Percentiles rank a stretch among this genome's conserved stretches.
phyloP scores from a whole-genome alignment of 2,329 filamentous ascomycete genomes.

The Claviceps humidiphila region DNA sequence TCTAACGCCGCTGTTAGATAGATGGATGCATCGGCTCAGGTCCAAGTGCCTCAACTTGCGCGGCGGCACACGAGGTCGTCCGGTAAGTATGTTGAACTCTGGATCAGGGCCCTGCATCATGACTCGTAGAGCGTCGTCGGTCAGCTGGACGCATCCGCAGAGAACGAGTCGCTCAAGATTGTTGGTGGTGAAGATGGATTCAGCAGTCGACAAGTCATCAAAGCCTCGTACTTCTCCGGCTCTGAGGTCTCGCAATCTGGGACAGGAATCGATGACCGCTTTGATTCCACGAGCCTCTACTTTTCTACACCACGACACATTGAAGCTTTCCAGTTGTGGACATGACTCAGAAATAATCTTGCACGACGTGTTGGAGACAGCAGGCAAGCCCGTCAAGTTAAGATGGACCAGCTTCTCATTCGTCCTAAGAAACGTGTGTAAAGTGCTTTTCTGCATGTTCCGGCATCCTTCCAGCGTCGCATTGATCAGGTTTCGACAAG shows the following conservation, averaged over 20 bases:
- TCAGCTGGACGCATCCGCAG: constrained; percentile 66
- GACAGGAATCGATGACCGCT: constrained; percentile 59
- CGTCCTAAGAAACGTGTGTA: constrained; percentile 60
- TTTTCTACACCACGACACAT: constrained; percentile 86
- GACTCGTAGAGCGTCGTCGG: constrained; percentile 56
- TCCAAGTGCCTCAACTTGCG: constrained; percentile 75
- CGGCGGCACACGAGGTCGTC: constrained; percentile 60
- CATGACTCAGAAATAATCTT: constrained; percentile 75
- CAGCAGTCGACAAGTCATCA: constrained; percentile 57
- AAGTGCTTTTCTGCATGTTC: constrained; percentile 64
- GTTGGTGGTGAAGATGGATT: constrained; percentile 66
- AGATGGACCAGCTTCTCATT: constrained; percentile 72
- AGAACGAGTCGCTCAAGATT: constrained; percentile 71
- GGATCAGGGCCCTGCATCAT: constrained; percentile 67
- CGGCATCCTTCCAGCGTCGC: constrained; percentile 82
- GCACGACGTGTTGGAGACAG: constrained; percentile 73
- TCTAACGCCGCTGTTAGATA: constrained; percentile 63
- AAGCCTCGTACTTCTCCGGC: constrained; percentile 75
- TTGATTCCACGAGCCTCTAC: constrained; percentile 67
- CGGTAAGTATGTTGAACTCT: constrained; percentile 69
- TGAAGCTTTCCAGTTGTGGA: constrained; percentile 67
- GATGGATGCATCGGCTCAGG: constrained; percentile 59
- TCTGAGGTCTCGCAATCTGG: constrained; percentile 62
- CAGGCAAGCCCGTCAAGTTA: constrained; percentile 70
- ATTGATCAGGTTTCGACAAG: constrained; percentile 76